Conservation (phyloP, 1,284 basidiomycete genomes). For the Ganoderma boninense region DNA sequence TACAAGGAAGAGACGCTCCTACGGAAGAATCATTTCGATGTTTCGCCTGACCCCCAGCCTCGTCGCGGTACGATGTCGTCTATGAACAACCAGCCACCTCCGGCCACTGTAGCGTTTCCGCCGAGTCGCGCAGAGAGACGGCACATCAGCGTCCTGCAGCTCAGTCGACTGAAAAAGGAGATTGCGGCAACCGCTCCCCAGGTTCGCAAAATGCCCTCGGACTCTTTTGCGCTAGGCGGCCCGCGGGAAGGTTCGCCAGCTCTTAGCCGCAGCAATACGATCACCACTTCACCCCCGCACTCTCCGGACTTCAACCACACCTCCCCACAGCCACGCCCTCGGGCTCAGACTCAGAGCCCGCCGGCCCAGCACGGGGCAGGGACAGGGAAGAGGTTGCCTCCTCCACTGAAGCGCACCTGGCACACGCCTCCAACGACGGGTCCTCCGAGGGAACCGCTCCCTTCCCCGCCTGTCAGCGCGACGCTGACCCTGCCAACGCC, state of each 20-base stretch:
- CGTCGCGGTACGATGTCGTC: constrained; percentile 26
- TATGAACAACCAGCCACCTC: constrained; percentile 10
- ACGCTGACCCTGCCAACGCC: constrained; percentile 18
- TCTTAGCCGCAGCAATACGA: constrained; percentile 22
- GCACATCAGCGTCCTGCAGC: constrained; percentile 26
- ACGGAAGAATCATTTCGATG: constrained; percentile 29
- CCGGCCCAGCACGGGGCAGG: background rate
- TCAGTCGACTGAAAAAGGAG: constrained; percentile 25
- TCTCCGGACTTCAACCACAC: background rate
- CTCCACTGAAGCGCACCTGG: constrained; percentile 33
- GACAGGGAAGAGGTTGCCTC: constrained; percentile 23
- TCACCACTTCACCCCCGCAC: constrained; percentile 3
- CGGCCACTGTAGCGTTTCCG: constrained; percentile 18
- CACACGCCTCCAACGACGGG: constrained; percentile 28
- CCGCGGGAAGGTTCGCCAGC: constrained; percentile 9
- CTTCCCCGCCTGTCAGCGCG: constrained; percentile 28
- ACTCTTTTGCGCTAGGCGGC: constrained; percentile 15
- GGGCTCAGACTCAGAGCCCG: constrained; percentile 2
- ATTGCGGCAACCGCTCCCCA: constrained; percentile 10
- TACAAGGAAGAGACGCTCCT: constrained; percentile 29
- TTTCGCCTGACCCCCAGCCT: constrained; percentile 15
- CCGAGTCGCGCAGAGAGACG: constrained; percentile 24
- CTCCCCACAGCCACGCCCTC: background rate
- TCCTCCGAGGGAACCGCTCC: constrained; percentile 36
- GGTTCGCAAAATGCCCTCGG: constrained; percentile 19